These are phyloP conservation scores for Leccinum variicolor DNA, from an alignment of 768 basidiomycete genomes.

Conservation along the genomic window DNA sequence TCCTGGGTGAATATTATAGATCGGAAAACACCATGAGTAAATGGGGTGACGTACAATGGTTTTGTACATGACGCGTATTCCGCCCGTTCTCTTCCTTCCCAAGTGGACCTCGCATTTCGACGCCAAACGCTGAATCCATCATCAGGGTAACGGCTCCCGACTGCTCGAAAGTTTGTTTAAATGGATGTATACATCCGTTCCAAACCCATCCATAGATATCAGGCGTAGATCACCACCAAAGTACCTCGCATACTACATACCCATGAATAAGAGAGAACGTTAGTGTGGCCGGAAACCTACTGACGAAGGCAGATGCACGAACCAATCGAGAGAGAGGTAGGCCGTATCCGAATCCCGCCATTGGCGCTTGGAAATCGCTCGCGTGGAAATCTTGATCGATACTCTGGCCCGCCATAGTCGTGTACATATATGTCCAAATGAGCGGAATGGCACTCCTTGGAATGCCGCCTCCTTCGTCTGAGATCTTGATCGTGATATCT, in stretches of 20 bases:
- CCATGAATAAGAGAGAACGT: constrained; percentile 1
- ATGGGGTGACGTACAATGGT: constrained; percentile 2
- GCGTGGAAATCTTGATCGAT: constrained; percentile 72
- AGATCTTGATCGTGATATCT: constrained; percentile 98
- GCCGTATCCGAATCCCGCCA: constrained; percentile 98
- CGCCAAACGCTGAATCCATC: neutral
- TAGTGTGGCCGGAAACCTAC: constrained; percentile 45
- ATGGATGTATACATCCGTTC: constrained; percentile 93
- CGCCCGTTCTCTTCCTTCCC: neutral
- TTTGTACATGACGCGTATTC: neutral
- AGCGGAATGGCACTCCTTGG: constrained; percentile 81
- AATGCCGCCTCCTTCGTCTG: constrained; percentile 93
- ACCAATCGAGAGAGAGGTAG: constrained; percentile 89
- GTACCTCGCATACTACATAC: constrained; percentile 80
- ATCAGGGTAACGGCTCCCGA: constrained; percentile 24
- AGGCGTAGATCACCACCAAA: constrained; percentile 91
- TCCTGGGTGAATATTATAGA: neutral
- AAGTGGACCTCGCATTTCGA: neutral
- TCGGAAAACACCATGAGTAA: neutral
- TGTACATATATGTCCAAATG: constrained; percentile 99
- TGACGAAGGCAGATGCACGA: constrained; percentile 53
- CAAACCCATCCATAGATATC: constrained; percentile 99
- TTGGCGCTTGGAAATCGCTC: constrained; percentile 94
- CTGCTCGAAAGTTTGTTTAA: constrained; percentile 75
- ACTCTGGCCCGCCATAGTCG: constrained; percentile 72